Conservation (phyloP, 2,329 filamentous ascomycete genomes). For the Xylariaceae sp. region DNA sequence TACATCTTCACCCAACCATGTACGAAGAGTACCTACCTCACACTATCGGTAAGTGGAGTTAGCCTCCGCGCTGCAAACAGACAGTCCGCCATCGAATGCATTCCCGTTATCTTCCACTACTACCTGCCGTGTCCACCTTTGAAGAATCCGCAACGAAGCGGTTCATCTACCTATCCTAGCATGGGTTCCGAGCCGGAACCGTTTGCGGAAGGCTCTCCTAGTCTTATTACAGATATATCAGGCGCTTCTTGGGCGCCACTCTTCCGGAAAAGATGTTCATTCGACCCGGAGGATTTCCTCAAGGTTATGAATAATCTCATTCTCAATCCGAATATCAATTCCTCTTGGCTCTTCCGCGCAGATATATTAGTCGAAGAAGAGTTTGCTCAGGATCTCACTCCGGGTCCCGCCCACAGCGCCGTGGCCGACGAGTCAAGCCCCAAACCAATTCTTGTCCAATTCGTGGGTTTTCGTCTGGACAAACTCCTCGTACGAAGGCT, state of each 20-base stretch:
- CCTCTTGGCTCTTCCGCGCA: slow-evolving; percentile 69
- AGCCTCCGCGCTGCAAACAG: too few species aligned
- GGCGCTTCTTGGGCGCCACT: slow-evolving; percentile 48
- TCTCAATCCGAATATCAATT: slow-evolving; percentile 74
- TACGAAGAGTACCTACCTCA: too few species aligned
- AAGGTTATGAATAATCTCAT: slow-evolving; percentile 69
- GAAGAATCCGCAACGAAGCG: neutral
- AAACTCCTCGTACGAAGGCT: slow-evolving; percentile 69
- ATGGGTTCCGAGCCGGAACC: slow-evolving; percentile 36
- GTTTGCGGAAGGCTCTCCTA: slow-evolving; percentile 30
- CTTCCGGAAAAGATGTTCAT: slow-evolving; percentile 53
- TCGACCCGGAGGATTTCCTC: slow-evolving; percentile 57
- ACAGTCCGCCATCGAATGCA: too few species aligned
- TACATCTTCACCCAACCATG: too few species aligned
- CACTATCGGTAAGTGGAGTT: too few species aligned
- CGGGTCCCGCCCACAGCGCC: slow-evolving; percentile 21
- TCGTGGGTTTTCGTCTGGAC: slow-evolving; percentile 43
- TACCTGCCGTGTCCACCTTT: neutral
- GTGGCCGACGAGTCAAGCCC: slow-evolving; percentile 25
- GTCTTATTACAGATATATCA: slow-evolving; percentile 34
- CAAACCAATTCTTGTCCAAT: slow-evolving; percentile 38
- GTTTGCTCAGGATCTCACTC: slow-evolving; percentile 29
- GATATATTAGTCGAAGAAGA: slow-evolving; percentile 60
- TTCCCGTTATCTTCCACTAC: neutral
- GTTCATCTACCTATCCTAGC: neutral